Percentiles rank a stretch among this genome's conserved stretches.
These are phyloP conservation scores for Pythium aphanidermatum DNA, from an alignment of 352 stramenopile genomes.

Conservation along the genomic window DNA sequence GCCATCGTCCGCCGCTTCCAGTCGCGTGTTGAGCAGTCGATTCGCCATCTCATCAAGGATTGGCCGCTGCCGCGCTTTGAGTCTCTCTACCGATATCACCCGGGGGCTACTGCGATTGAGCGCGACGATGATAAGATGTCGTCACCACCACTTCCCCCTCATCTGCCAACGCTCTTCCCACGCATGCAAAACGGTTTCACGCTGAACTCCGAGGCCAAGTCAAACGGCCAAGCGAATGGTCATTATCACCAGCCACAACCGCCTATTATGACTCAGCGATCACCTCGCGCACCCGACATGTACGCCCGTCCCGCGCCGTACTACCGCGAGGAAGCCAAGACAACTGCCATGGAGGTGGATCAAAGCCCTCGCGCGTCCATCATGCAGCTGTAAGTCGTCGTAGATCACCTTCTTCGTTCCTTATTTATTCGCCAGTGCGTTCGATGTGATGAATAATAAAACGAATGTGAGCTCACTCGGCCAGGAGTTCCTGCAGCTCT, in stretches of 20 bases:
- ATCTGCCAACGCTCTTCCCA: conserved; percentile 8
- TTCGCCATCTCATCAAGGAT: conserved; percentile 55
- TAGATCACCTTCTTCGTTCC: background rate
- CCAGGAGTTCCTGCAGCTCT: conserved; percentile 21
- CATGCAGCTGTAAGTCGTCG: conserved; percentile 2
- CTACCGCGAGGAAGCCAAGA: conserved; percentile 5
- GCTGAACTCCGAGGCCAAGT: conserved; percentile 2
- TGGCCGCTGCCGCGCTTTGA: conserved; percentile 41
- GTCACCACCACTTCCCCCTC: conserved; percentile 1
- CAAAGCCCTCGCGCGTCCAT: conserved; percentile 13
- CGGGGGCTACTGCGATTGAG: background rate
- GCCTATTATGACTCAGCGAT: no score
- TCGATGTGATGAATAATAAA: no score
- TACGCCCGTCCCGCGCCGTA: conserved; percentile 1
- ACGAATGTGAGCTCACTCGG: no score
- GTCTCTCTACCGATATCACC: conserved; percentile 30
- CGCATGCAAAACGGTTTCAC: conserved; percentile 3
- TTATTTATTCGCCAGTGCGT: conserved; percentile 25
- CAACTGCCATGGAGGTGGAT: conserved; percentile 10
- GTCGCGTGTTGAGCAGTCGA: conserved; percentile 50
- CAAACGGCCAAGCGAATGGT: conserved; percentile 15
- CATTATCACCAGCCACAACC: conserved; percentile 2
- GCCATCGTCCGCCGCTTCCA: conserved; percentile 47
- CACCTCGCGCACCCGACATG: no score
- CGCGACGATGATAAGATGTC: conserved; percentile 13